Conservation (phyloP, 371 early-diverging fungal species). For the Mucor indicus region DNA sequence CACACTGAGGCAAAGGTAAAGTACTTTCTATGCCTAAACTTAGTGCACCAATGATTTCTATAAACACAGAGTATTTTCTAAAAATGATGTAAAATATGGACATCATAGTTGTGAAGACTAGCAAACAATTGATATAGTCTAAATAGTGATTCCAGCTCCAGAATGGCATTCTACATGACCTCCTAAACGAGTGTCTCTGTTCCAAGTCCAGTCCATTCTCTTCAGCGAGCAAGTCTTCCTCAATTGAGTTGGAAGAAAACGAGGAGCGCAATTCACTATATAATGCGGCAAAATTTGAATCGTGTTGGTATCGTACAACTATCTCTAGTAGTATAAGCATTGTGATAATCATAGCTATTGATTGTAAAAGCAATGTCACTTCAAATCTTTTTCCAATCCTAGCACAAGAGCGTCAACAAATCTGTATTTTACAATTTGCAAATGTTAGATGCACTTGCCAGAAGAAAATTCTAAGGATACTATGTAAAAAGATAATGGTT, state of each 20-base stretch:
- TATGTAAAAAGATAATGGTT: conserved; percentile 1
- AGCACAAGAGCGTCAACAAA: no score
- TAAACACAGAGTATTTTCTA: conserved; percentile 20
- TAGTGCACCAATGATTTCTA: conserved; percentile 35
- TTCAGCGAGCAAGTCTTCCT: conserved; percentile 16
- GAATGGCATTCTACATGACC: conserved; percentile 14
- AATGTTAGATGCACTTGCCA: conserved; percentile 30
- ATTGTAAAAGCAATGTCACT: conserved; percentile 53
- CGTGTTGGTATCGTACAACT: conserved; percentile 27
- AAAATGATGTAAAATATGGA: conserved; percentile 30
- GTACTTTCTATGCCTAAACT: conserved; percentile 61
- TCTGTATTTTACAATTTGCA: not conserved
- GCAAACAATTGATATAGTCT: conserved; percentile 47
- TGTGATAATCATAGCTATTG: conserved; percentile 56
- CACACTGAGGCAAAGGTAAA: conserved; percentile 62
- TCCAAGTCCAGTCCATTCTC: conserved; percentile 5
- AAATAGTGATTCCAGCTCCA: conserved; percentile 42
- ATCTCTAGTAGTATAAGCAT: conserved; percentile 55
- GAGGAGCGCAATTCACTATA: conserved; percentile 17
- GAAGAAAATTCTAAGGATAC: conserved; percentile 56
- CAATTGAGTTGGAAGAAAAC: conserved; percentile 8
- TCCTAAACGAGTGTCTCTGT: not conserved
- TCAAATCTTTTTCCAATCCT: conserved; percentile 61
- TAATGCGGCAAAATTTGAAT: conserved; percentile 11
- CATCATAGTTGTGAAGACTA: conserved; percentile 33